Conservation (phyloP, 2,329 filamentous ascomycete species). For the Parastagonospora nodorum region DNA sequence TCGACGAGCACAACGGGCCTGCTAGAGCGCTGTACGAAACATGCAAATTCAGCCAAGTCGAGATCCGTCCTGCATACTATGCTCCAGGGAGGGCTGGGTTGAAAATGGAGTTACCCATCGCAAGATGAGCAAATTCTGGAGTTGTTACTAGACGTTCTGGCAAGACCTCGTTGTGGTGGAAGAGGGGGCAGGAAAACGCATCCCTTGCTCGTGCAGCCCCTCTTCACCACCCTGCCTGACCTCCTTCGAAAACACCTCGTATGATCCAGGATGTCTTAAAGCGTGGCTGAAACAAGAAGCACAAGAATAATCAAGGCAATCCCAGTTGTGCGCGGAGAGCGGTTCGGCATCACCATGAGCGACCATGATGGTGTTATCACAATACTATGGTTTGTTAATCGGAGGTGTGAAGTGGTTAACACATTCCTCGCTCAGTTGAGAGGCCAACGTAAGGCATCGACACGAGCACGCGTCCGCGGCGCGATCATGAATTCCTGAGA, state of each 20-base stretch:
- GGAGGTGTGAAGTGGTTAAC: no score
- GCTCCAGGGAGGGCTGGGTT: constrained; percentile 53
- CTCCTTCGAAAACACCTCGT: not conserved
- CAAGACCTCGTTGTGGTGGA: constrained; percentile 14
- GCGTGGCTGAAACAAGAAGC: not conserved
- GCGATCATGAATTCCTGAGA: constrained; percentile 34
- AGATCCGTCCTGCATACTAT: constrained; percentile 57
- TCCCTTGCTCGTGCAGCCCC: constrained; percentile 39
- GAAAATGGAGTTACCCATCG: constrained; percentile 31
- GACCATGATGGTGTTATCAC: not conserved
- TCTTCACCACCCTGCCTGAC: constrained; percentile 6
- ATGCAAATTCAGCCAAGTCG: constrained; percentile 53
- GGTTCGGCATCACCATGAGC: not conserved
- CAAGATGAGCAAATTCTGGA: constrained; percentile 11
- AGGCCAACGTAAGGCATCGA: constrained; percentile 29
- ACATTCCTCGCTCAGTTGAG: constrained; percentile 35
- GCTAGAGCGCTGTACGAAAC: constrained; percentile 53
- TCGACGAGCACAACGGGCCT: constrained; percentile 53
- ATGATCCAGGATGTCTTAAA: not conserved
- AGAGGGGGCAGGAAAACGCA: constrained; percentile 25
- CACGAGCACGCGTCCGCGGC: constrained; percentile 31
- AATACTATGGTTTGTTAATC: not conserved
- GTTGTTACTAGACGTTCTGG: constrained; percentile 10
- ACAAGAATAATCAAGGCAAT: not conserved
- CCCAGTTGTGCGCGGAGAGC: no score